Evolutionary conservation across 768 basidiomycete genomes (phyloP).

Genomic region (Leucocoprinus sp.): DNA sequence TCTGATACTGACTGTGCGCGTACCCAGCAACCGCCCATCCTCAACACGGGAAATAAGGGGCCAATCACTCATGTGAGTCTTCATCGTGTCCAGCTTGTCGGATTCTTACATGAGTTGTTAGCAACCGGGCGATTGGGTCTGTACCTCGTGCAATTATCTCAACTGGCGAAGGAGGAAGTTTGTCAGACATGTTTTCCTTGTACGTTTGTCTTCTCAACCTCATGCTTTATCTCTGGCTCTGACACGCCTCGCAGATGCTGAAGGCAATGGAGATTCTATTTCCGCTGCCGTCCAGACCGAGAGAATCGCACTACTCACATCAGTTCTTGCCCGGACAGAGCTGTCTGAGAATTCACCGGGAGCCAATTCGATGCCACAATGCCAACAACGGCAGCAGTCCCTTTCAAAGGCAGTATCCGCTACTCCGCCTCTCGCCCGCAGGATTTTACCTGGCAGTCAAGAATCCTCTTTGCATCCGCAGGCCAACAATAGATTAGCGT

Average conservation of each 20-base stretch:
- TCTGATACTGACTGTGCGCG: conserved; percentile 11
- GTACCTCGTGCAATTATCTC: conserved; percentile 76
- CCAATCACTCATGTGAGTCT: conserved; percentile 74
- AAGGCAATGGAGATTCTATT: conserved; percentile 84
- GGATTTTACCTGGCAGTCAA: conserved; percentile 27
- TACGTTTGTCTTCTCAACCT: conserved; percentile 27
- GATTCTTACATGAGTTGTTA: conserved; percentile 17
- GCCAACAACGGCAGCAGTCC: conserved; percentile 14
- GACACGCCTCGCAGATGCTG: conserved; percentile 49
- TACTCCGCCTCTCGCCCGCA: conserved; percentile 37
- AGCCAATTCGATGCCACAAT: conserved; percentile 11
- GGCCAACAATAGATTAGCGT: conserved; percentile 1
- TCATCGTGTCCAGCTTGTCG: conserved; percentile 16
- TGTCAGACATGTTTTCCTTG: conserved; percentile 86
- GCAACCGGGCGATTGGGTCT: conserved; percentile 80
- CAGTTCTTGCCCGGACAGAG: conserved; percentile 58
- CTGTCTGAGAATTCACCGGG: conserved; percentile 13
- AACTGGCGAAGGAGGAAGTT: conserved; percentile 83
- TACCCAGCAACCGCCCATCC: conserved; percentile 74
- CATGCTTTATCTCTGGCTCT: conserved; percentile 6
- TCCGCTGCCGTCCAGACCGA: conserved; percentile 80
- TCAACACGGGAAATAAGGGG: conserved; percentile 84
- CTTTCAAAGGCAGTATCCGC: conserved; percentile 34
- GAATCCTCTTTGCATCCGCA: conserved; percentile 19
- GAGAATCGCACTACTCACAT: conserved; percentile 71